Evolutionary conservation across 75 land plant genomes (phyloP), one percentile per base, ranked within the genome.

Genomic region (Isoetes taiwanensis): DNA sequence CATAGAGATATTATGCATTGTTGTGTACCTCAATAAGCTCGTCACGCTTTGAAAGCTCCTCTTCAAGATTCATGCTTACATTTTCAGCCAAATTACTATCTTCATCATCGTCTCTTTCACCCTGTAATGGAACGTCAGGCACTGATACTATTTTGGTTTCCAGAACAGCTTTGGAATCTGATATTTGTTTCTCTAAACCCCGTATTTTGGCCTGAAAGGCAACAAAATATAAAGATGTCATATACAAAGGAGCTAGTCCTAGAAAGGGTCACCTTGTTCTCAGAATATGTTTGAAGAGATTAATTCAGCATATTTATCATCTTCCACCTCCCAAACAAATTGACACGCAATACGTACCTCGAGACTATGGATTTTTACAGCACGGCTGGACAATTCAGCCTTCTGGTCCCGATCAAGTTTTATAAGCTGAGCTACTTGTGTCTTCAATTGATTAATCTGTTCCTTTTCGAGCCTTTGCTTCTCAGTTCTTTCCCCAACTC

Each of bases 371-470:
- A 46, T 46, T 46, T 46, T 46, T 4, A 23, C 16, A 19, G 50
- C 50, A 6, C 50, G 50, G 25, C 16, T 46, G 4, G 50, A 19
- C 6, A 46, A 23, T n/a, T 46, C 50, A 4, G 50, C 50, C 23
- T 46, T 46, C n/a, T 46, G 50, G 50, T 46, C 50, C 4, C 50
- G 6, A 23, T 46, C 50, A 46, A 19, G 25, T 23, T 46, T 46
- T 4, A 23, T 23, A 46, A 8, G 25, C 23, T 46, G 50, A 6
- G 50, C 50, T 6, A 46, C 50, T 46, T 46, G 50, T 6, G 50
- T 46, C 23, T 46, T 46, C 16, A 46, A n/a, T n/a, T 46, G 50
- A 46, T 19, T n/a, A 19, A 46, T 46, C 23, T 46, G 50, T 19
- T 46, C 50, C 50, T 46, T 46, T n/a, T 46, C 50, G 5, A 46